Evolutionary conservation across 306 rosid species (phyloP), one percentile per base, ranked within the genome.

Genomic region (Prunus fruticosa): DNA sequence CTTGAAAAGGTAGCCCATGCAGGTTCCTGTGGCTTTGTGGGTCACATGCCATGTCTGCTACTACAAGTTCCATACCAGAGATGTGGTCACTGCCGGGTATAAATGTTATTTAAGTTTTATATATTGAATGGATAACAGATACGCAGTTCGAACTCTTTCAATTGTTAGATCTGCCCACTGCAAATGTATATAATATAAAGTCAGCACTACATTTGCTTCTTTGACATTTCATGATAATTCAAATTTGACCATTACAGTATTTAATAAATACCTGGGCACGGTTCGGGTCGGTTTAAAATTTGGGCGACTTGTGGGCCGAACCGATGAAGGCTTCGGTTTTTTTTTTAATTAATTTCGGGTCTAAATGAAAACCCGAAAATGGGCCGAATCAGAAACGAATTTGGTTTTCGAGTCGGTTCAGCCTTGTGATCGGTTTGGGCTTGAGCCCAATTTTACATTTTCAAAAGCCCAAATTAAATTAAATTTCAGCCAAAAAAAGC

Each of bases 11-110:
- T 20, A 30, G 11, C 34, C 38, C 52, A 73, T 67, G 63, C 77
- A 67, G 68, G 58, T 66, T 19, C 60, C 16, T 63, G 69, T 69
- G 82, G 67, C 34, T 8, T 53, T 67, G 49, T 79, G 76, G 82
- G 61, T 76, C 76, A 63, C 34, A 75, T 27, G 22, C 9, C 75
- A 67, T 67, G 79, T 60, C 34, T 56, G 27, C 34, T 23, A 23
- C 53, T 18, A 16, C 54, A 64, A 78, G 53, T 74, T 69, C 66
- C 80, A 69, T 52, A 41, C 43, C 50, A 38, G 19, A 38, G 25
- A 18, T n/a, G 76, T 75, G 67, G 63, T 63, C 71, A 49, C 78
- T 20, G n/a, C 78, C 13, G 11, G n/a, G 20, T 16, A 63, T 64
- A 8, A 64, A 32, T 62, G 67, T 16, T 62, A 15, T 3, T 28